Evolutionary conservation across 768 basidiomycete genomes (phyloP).

Genomic region (Tylopilus sp.): DNA sequence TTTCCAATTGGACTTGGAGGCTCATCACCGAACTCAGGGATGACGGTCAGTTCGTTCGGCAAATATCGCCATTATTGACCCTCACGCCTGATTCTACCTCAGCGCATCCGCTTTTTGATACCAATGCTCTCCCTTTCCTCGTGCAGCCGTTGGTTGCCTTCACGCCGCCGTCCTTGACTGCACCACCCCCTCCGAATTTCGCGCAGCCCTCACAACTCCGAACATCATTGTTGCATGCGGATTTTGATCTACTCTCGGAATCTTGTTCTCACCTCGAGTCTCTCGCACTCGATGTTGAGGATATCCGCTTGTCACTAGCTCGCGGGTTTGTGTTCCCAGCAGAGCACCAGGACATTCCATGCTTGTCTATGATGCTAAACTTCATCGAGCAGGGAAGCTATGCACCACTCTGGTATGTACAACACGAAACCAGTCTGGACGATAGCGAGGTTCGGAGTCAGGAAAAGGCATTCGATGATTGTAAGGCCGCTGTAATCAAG

Average conservation of each 20-base stretch:
- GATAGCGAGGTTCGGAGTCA: slow-evolving; percentile 51
- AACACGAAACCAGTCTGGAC: slow-evolving; percentile 31
- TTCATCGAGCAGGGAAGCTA: slow-evolving; percentile 76
- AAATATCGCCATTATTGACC: no score
- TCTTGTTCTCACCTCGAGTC: slow-evolving; percentile 74
- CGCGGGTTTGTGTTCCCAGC: slow-evolving; percentile 58
- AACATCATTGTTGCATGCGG: slow-evolving; percentile 51
- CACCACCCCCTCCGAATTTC: slow-evolving; percentile 37
- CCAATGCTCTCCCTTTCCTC: slow-evolving; percentile 62
- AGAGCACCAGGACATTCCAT: slow-evolving; percentile 53
- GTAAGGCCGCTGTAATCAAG: slow-evolving; percentile 85
- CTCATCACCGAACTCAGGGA: slow-evolving; percentile 70
- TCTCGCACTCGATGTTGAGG: slow-evolving; percentile 73
- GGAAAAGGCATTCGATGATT: slow-evolving; percentile 72
- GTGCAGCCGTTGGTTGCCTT: slow-evolving; percentile 56
- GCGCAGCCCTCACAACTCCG: slow-evolving; percentile 39
- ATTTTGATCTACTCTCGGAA: slow-evolving; percentile 73
- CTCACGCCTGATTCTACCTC: slow-evolving; percentile 6
- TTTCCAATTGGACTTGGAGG: slow-evolving; percentile 78
- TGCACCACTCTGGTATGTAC: slow-evolving; percentile 58
- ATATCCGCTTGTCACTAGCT: slow-evolving; percentile 68
- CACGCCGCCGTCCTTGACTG: slow-evolving; percentile 47
- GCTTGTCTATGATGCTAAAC: slow-evolving; percentile 59
- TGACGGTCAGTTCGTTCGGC: slow-evolving; percentile 47
- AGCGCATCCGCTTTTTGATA: slow-evolving; percentile 59